Evolutionary conservation across 805 yeast genomes (phyloP), one percentile per base, ranked within the genome.

Genomic region (Metschnikowia cerradonensis): DNA sequence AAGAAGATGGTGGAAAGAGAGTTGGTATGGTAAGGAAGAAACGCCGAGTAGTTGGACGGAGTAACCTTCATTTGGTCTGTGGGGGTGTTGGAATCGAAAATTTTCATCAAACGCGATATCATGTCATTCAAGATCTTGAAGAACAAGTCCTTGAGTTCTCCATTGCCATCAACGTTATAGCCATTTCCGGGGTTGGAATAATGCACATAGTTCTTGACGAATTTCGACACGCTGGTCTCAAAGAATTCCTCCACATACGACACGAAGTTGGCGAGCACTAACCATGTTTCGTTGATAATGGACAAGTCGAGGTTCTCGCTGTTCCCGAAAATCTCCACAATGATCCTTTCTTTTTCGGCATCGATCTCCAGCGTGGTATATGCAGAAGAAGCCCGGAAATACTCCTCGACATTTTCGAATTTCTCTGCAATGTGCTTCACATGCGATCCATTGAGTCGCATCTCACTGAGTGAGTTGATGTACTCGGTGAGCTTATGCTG

Each of bases 261-360:
- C 17, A 73, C 59, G 51, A 67, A 71, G 53, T 73, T 73, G 35
- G 62, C 53, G 22, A 73, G 60, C 5, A 73, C 71, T 43, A 73
- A 60, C 78, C 78, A 73, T 0, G 77, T 66, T 53, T 73, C 78
- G 57, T 68, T 73, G 42, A 72, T 61, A 30, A 72, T 65, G 14
- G 77, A 67, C 40, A 71, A 62, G 47, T 73, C 78, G 49, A 73
- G 60, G 50, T 68, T 72, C 36, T 73, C 78, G 52, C 65, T 64
- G 52, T 64, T 67, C 17, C 67, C 70, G 52, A 72, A 73, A 3
- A 69, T 60, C 26, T 66, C 72, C 31, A 63, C 47, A 7, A 70
- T 63, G 2, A 64, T 54, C 14, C 49, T 37, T 37, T 68, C 68
- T 26, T 60, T 59, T 20, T 67, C 75, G 26, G 64, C 59, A 34